Conservation (phyloP, 176 grass and related monocot species). For the Triticum turgidum region DNA sequence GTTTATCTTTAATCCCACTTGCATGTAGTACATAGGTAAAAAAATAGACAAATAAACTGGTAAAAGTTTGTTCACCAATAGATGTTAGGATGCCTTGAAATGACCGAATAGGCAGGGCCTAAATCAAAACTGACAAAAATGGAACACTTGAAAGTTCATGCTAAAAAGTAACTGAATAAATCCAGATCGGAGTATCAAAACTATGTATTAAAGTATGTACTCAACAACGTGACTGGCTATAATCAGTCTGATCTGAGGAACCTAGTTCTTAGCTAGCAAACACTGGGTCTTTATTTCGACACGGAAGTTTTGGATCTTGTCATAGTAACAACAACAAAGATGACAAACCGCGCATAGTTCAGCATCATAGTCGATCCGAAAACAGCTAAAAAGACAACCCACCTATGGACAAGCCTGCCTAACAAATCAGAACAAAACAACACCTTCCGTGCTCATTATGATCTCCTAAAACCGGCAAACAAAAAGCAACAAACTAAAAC, state of each 20-base stretch:
- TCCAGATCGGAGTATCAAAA: background rate
- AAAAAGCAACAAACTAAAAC: background rate
- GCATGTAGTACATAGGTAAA: too few species aligned
- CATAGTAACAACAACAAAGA: background rate
- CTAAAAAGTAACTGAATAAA: background rate
- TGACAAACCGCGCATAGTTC: background rate
- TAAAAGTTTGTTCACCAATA: background rate
- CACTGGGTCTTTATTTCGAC: background rate
- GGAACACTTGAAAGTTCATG: conserved; percentile 8
- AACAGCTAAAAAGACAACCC: conserved; percentile 29
- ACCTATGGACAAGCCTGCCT: conserved; percentile 5
- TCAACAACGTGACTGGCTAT: background rate
- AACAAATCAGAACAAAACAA: conserved; percentile 33
- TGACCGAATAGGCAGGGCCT: background rate
- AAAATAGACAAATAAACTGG: background rate
- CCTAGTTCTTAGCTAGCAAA: background rate
- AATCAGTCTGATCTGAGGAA: background rate
- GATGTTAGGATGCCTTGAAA: conserved; percentile 8
- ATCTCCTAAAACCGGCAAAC: conserved; percentile 17
- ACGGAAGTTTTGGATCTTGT: conserved; percentile 2
- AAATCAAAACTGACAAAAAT: background rate
- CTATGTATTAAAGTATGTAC: background rate
- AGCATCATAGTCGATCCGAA: background rate
- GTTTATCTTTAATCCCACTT: background rate
- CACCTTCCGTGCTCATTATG: conserved; percentile 20